phyloP scores from a whole-genome alignment of 352 stramenopile species.

The Phytophthora quininea region DNA sequence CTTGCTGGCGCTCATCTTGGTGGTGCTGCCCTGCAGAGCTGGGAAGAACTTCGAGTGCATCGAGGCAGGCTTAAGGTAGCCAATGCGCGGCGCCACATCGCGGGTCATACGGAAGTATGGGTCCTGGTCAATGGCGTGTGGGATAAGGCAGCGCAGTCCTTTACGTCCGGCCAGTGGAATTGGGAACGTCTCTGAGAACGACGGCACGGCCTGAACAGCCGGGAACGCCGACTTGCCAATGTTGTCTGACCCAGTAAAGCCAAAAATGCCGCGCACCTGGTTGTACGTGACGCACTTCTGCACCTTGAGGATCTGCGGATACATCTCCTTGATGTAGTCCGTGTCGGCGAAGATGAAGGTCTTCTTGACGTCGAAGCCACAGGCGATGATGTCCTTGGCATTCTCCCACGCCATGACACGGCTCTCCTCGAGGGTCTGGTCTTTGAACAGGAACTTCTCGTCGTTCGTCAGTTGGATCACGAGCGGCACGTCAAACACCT shows the following conservation, averaged over 20 bases:
- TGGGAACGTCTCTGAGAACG: conserved; percentile 98
- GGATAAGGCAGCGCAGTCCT: conserved; percentile 98
- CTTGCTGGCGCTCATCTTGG: conserved; percentile 99
- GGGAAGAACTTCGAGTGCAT: conserved; percentile 99
- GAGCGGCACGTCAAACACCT: conserved; percentile 98
- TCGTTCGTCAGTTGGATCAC: conserved; percentile 99
- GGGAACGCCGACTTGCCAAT: conserved; percentile 99
- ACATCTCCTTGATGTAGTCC: conserved; percentile 99
- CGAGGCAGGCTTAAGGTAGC: conserved; percentile 95
- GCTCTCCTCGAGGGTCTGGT: conserved; percentile 90
- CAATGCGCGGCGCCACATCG: conserved; percentile 98
- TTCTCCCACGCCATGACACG: conserved; percentile 97
- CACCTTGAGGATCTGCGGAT: conserved; percentile 99
- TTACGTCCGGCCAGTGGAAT: conserved; percentile 85
- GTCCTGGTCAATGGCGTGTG: conserved; percentile 99
- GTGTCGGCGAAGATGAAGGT: conserved; percentile 99
- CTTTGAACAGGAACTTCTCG: conserved; percentile 99
- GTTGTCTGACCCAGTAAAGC: conserved; percentile 97
- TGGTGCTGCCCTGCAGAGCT: conserved; percentile 95
- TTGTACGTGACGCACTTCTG: conserved; percentile 99
- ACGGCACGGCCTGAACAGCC: conserved; percentile 97
- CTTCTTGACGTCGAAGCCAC: conserved; percentile 96
- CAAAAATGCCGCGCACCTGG: conserved; percentile 98
- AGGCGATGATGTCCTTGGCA: conserved; percentile 99
- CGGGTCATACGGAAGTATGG: conserved; percentile 99